Evolutionary conservation across 2,329 filamentous ascomycete species (phyloP).

Genomic region (Ceratocystis diversiconidia): DNA sequence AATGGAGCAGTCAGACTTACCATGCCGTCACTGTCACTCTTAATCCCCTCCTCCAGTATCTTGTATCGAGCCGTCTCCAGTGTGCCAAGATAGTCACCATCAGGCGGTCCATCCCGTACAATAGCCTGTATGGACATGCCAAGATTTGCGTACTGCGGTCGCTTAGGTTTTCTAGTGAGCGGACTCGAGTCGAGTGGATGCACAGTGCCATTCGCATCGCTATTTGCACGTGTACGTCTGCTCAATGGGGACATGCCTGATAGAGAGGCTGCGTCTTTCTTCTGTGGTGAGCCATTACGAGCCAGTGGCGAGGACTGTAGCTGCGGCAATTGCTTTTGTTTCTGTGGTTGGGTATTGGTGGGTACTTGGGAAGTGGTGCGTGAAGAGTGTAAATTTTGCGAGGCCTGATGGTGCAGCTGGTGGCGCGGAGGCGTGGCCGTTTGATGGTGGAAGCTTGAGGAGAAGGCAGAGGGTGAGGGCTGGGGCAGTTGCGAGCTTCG

Average conservation of each 20-base stretch:
- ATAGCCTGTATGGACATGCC: slow-evolving; percentile 55
- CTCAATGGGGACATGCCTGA: slow-evolving; percentile 30
- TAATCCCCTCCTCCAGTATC: slow-evolving; percentile 61
- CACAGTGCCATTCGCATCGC: slow-evolving; percentile 43
- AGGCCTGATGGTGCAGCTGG: slow-evolving; percentile 14
- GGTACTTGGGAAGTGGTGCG: slow-evolving; percentile 1
- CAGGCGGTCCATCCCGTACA: slow-evolving; percentile 64
- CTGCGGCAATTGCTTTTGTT: neutral
- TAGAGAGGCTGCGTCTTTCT: slow-evolving; percentile 24
- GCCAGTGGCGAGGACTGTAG: slow-evolving; percentile 20
- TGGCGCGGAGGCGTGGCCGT: slow-evolving; percentile 9
- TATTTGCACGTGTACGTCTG: slow-evolving; percentile 51
- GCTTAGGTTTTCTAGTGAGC: slow-evolving; percentile 19
- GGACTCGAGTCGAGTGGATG: neutral
- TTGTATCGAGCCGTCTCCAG: slow-evolving; percentile 59
- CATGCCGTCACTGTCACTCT: slow-evolving; percentile 69
- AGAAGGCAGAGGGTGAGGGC: slow-evolving; percentile 16
- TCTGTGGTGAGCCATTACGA: slow-evolving; percentile 24
- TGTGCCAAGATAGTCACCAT: slow-evolving; percentile 51
- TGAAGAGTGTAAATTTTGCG: slow-evolving; percentile 6
- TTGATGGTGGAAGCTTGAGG: slow-evolving; percentile 3
- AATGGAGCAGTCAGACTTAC: slow-evolving; percentile 31
- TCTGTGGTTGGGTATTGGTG: neutral
- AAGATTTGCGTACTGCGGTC: slow-evolving; percentile 37
- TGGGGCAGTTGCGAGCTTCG: slow-evolving; percentile 14